These are phyloP conservation scores for Trametes pubescens DNA, from an alignment of 1,284 basidiomycete species.

Conservation along the genomic window DNA sequence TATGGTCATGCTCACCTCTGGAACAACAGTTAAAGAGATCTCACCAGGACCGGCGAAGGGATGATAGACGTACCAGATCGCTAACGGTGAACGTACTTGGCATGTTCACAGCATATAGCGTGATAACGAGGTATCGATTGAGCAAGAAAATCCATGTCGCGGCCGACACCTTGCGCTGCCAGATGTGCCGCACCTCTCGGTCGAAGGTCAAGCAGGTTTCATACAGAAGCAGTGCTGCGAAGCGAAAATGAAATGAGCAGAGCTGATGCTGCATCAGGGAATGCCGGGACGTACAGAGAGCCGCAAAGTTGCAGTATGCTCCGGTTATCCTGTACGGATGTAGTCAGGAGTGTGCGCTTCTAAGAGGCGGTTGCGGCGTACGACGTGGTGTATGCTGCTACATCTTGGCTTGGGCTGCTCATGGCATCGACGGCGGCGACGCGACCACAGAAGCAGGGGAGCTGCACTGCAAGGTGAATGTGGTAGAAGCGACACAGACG, in stretches of 20 bases:
- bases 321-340: not conserved
- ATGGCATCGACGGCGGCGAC: no score
- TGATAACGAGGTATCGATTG: conserved; percentile 29
- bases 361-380: not conserved
- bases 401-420: not conserved
- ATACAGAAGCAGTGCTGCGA: conserved; percentile 27
- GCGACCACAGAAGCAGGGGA: not conserved
- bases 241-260: not conserved
- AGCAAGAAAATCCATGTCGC: conserved; percentile 28
- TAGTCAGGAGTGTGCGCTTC: not conserved
- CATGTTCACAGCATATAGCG: conserved; percentile 17
- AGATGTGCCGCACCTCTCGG: conserved; percentile 25
- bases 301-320: not conserved
- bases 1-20: not conserved
- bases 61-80: conserved; percentile 15
- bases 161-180: conserved; percentile 22
- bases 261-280: not conserved
- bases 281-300: not conserved
- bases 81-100: conserved; percentile 8
- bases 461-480: not conserved
- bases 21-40: not conserved
- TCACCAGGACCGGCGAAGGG: not conserved
- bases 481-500: not conserved
- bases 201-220: conserved; percentile 27
- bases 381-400: not conserved